Evolutionary conservation across 2,329 filamentous ascomycete species (phyloP), one percentile per base, ranked within the genome.

Genomic region (Fusarium nisikadoi): DNA sequence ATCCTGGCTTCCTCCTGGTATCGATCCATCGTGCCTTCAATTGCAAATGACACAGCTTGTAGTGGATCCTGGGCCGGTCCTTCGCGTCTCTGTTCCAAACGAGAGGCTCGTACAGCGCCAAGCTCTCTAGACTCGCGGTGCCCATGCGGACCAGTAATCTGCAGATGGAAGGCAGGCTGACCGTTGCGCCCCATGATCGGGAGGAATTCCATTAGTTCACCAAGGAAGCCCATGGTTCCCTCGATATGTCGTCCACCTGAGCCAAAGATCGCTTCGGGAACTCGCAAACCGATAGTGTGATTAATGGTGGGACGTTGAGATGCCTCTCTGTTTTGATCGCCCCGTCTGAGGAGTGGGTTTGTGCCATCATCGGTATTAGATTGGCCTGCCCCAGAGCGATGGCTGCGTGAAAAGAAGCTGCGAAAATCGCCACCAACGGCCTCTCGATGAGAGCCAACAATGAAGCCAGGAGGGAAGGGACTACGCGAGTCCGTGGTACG

Each of bases 1-100:
- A 99, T 91, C 71, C 92, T 91, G 13, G 94, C 92, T 80, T 98
- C 97, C 78, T 98, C 94, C 78, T 93, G 90, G 92, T 97, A 99
- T 68, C 96, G 91, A 58, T 88, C 87, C 61, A 88, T 85, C 2
- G 96, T 98, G 13, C 89, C 86, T 41, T 90, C 89, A 13, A 94
- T 86, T 25, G 87, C 84, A 80, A 98, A 98, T 6, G 90, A 85
- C 31, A 95, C 91, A 17, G 94, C 92, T 74, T 93, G 91, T n/a
- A 89, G 86, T 17, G 92, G 92, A 63, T 93, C 92, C 76, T 87
- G 82, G 71, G 84, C 80, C 41, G 81, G 75, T 23, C 72, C 74
- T 27, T 88, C 86, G 17, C 86, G 84, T 29, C 88, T 86, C 42
- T 81, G 80, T 25, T 89, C 87, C 25, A 80, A 77, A n/a, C 86